phyloP scores from a whole-genome alignment of 441 rosid species.

The Pelargonium australe region DNA sequence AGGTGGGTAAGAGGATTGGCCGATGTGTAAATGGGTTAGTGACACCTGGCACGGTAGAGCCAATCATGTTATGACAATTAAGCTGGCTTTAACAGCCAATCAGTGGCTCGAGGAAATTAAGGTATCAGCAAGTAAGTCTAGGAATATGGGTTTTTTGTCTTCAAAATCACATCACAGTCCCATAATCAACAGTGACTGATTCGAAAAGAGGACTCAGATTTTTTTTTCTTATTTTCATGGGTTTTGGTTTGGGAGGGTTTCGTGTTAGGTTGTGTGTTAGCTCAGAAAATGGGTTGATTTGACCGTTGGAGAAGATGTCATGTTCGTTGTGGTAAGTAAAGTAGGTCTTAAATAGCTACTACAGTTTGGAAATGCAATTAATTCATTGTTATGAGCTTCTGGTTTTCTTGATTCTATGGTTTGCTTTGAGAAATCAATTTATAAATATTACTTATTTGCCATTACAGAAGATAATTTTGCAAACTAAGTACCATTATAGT shows the following conservation, averaged over 20 bases:
- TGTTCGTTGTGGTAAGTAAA: too few relatives aligned
- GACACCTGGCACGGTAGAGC: conserved; percentile 50
- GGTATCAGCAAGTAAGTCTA: conserved; percentile 44
- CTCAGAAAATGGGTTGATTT: conserved; percentile 45
- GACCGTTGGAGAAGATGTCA: conserved; percentile 23
- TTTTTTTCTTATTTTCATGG: conserved; percentile 11
- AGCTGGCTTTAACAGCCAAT: conserved; percentile 60
- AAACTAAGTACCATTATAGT: too few relatives aligned
- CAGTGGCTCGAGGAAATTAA: conserved; percentile 78
- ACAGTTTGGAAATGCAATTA: too few relatives aligned
- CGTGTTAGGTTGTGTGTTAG: conserved; percentile 43
- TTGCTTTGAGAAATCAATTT: too few relatives aligned
- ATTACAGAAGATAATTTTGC: too few relatives aligned
- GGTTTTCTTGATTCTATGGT: too few relatives aligned
- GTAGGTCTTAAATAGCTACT: not conserved
- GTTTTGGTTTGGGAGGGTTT: conserved; percentile 31
- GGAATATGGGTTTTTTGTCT: conserved; percentile 2
- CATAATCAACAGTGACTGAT: not conserved
- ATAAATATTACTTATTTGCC: too few relatives aligned
- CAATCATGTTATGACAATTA: conserved; percentile 58
- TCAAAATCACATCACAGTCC: not conserved
- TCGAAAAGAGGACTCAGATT: conserved; percentile 31
- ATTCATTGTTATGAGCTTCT: too few relatives aligned
- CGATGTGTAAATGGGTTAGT: conserved; percentile 30
- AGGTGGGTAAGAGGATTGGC: conserved; percentile 39